phyloP scores from a whole-genome alignment of 1,284 basidiomycete species.

The Sanghuangporus baumii region DNA sequence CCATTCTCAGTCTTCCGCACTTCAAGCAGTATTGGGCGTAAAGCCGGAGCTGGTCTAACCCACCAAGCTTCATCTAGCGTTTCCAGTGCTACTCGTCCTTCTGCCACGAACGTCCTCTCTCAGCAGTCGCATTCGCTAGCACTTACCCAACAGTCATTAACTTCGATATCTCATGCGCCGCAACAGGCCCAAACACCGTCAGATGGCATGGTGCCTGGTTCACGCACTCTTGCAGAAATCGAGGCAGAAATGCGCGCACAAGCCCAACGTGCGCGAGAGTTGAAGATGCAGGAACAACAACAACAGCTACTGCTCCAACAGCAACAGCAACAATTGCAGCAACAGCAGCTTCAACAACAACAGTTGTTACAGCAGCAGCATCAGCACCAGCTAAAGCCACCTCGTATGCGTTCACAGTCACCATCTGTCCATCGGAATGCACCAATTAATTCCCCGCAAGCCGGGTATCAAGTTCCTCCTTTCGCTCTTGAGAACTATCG shows the following conservation, averaged over 20 bases:
- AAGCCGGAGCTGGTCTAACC: conserved; percentile 7
- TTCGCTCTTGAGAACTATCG: neutral
- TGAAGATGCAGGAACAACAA: conserved; percentile 17
- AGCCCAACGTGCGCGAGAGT: conserved; percentile 28
- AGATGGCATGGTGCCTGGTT: conserved; percentile 31
- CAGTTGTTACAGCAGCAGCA: conserved; percentile 27
- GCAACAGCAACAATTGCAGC: conserved; percentile 29
- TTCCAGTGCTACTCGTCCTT: neutral
- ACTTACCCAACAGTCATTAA: neutral
- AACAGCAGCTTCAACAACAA: conserved; percentile 33
- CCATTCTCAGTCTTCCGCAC: conserved; percentile 56
- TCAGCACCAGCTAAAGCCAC: conserved; percentile 21
- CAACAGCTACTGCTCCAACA: conserved; percentile 25
- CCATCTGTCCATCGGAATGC: conserved; percentile 7
- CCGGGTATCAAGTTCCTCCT: neutral
- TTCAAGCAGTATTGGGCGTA: conserved; percentile 22
- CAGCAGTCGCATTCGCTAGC: conserved; percentile 13
- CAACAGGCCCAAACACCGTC: neutral
- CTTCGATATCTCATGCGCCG: neutral
- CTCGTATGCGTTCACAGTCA: conserved; percentile 17
- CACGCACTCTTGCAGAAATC: conserved; percentile 86
- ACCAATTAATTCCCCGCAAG: neutral
- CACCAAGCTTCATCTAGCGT: conserved; percentile 11
- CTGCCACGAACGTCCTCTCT: neutral
- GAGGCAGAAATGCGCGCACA: conserved; percentile 82